These are phyloP conservation scores for Leishmania arabica DNA, from an alignment of 208 protist species.

Conservation along the genomic window DNA sequence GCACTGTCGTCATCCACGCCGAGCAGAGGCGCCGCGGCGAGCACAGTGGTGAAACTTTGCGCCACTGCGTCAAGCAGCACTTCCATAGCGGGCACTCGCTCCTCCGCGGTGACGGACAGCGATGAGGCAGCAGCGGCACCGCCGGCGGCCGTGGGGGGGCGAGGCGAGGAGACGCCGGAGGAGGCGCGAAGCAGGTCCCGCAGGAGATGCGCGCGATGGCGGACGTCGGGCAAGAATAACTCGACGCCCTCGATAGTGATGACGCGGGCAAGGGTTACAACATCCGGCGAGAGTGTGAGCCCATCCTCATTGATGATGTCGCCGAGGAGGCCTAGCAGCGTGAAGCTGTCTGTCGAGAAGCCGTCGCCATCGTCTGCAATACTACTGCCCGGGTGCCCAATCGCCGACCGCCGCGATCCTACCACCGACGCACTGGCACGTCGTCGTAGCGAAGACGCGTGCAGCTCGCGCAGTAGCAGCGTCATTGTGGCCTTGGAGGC, in stretches of 20 bases:
- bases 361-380: slow-evolving; percentile 14
- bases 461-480: slow-evolving; percentile 33
- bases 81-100: slow-evolving; percentile 36
- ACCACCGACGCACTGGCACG: slow-evolving; percentile 9
- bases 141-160: not conserved
- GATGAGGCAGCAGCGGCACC: not conserved
- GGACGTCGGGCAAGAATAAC: slow-evolving; percentile 75
- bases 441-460: slow-evolving; percentile 25
- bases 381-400: not conserved
- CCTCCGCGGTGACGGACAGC: slow-evolving; percentile 6
- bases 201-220: slow-evolving; percentile 58
- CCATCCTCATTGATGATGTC: slow-evolving; percentile 82
- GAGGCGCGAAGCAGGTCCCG: slow-evolving; percentile 57
- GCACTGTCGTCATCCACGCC: slow-evolving; percentile 17
- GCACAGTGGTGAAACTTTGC: slow-evolving; percentile 37
- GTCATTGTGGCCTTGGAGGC: slow-evolving; percentile 27
- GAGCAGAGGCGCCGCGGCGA: slow-evolving; percentile 35
- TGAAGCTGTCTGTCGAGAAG: slow-evolving; percentile 14
- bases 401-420: not conserved
- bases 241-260: slow-evolving; percentile 72
- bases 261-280: slow-evolving; percentile 51
- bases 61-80: slow-evolving; percentile 40
- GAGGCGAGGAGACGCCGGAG: not conserved
- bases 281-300: slow-evolving; percentile 42
- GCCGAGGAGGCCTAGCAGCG: slow-evolving; percentile 62